phyloP scores from a whole-genome alignment of 768 basidiomycete genomes.

The Rickenella mellea region DNA sequence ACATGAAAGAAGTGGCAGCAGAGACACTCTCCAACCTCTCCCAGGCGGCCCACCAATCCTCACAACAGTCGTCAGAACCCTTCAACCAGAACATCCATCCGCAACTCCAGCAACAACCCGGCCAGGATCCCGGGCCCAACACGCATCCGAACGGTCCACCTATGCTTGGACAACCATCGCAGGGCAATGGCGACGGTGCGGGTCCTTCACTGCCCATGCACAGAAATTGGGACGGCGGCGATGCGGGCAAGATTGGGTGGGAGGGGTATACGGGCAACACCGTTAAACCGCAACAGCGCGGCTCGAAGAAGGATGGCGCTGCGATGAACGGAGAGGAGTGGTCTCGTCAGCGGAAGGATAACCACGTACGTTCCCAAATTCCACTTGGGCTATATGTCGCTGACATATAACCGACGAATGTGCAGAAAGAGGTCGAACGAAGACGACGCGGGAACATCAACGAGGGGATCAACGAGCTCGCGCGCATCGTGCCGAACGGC shows the following conservation, averaged over 20 bases:
- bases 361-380: slow-evolving; percentile 45
- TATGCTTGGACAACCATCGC: slow-evolving; percentile 39
- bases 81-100: slow-evolving; percentile 4
- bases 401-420: slow-evolving; percentile 12
- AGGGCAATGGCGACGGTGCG: slow-evolving; percentile 32
- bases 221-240: slow-evolving; percentile 13
- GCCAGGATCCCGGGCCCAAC: slow-evolving; percentile 57
- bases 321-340: slow-evolving; percentile 71
- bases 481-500: slow-evolving; percentile 79
- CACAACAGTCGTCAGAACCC: slow-evolving; percentile 11
- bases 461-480: slow-evolving; percentile 89
- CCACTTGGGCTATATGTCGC: slow-evolving; percentile 8
- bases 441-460: slow-evolving; percentile 93
- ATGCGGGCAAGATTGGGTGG: slow-evolving; percentile 16
- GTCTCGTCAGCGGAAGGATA: slow-evolving; percentile 73
- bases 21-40: slow-evolving; percentile 48
- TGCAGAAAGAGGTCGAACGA: slow-evolving; percentile 96
- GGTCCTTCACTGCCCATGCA: no score
- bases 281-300: background rate
- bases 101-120: slow-evolving; percentile 6
- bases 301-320: no score
- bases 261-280: slow-evolving; percentile 17
- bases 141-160: slow-evolving; percentile 64
- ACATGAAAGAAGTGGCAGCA: slow-evolving; percentile 52
- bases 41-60: slow-evolving; percentile 25